phyloP scores from a whole-genome alignment of 345 rosid species.

The Pistacia atlantica region DNA sequence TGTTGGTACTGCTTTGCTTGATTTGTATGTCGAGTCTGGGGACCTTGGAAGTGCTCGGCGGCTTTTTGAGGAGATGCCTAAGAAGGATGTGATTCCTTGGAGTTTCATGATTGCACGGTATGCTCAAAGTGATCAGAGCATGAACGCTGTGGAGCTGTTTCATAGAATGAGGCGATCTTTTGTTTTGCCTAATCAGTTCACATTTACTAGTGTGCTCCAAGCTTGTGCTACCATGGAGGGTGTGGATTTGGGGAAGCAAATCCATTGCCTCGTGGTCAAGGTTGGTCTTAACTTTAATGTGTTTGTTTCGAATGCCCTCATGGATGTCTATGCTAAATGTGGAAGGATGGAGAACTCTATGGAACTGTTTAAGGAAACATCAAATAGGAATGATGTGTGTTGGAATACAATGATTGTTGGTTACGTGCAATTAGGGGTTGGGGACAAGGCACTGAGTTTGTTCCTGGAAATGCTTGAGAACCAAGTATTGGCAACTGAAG shows the following conservation, averaged over 20 bases:
- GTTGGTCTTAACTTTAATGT: slow-evolving; percentile 49
- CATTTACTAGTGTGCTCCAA: slow-evolving; percentile 70
- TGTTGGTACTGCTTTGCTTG: slow-evolving; percentile 74
- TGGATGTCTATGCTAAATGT: slow-evolving; percentile 83
- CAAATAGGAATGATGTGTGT: slow-evolving; percentile 57
- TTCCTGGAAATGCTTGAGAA: slow-evolving; percentile 59
- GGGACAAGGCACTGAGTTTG: slow-evolving; percentile 59
- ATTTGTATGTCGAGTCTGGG: slow-evolving; percentile 56
- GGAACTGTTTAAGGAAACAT: slow-evolving; percentile 55
- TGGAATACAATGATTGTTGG: slow-evolving; percentile 94
- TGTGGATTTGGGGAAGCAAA: slow-evolving; percentile 61
- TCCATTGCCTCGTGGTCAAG: slow-evolving; percentile 62
- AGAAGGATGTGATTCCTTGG: slow-evolving; percentile 77
- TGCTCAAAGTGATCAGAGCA: slow-evolving; percentile 58
- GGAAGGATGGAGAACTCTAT: slow-evolving; percentile 61
- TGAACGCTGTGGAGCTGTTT: slow-evolving; percentile 63
- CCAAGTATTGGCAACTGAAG: slow-evolving; percentile 64
- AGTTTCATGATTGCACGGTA: slow-evolving; percentile 86
- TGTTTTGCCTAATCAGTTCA: slow-evolving; percentile 73
- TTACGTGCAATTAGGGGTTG: slow-evolving; percentile 50
- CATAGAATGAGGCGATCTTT: slow-evolving; percentile 59
- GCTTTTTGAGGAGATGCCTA: slow-evolving; percentile 77
- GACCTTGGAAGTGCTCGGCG: slow-evolving; percentile 44
- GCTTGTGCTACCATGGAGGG: slow-evolving; percentile 60
- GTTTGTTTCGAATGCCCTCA: slow-evolving; percentile 76